These are phyloP conservation scores for Herpetospermum pedunculosum DNA, from an alignment of 306 rosid genomes.

Conservation along the genomic window DNA sequence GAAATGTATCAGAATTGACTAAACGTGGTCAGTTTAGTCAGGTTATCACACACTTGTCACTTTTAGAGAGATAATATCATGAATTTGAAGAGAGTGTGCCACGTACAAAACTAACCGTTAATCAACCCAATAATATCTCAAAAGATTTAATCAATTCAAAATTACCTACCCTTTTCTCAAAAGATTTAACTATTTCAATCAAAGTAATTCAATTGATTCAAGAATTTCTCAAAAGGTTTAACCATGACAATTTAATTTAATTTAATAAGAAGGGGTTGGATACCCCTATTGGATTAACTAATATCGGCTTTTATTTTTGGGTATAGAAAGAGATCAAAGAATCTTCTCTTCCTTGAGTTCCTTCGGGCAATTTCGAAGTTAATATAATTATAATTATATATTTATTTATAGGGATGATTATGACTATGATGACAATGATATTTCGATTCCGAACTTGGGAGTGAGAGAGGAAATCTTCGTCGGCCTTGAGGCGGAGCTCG, in stretches of 20 bases:
- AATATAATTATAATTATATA: not conserved
- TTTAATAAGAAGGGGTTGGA: not conserved
- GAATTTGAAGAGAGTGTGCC: not conserved
- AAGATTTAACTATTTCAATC: no score
- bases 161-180: no score
- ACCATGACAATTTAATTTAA: not conserved
- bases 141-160: no score
- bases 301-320: not conserved
- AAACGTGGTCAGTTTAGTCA: no score
- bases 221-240: no score
- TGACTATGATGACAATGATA: conserved; percentile 9
- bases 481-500: conserved; percentile 17
- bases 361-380: not conserved
- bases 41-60: not conserved
- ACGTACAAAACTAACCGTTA: not conserved
- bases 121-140: no score
- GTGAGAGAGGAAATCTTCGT: conserved; percentile 28
- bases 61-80: not conserved
- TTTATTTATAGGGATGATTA: not conserved
- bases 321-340: not conserved
- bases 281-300: not conserved
- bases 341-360: not conserved
- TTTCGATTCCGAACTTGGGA: conserved; percentile 31
- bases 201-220: no score
- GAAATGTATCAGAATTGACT: no score